Conservation (phyloP, 768 basidiomycete species). For the Boletus vinaceobasis region DNA sequence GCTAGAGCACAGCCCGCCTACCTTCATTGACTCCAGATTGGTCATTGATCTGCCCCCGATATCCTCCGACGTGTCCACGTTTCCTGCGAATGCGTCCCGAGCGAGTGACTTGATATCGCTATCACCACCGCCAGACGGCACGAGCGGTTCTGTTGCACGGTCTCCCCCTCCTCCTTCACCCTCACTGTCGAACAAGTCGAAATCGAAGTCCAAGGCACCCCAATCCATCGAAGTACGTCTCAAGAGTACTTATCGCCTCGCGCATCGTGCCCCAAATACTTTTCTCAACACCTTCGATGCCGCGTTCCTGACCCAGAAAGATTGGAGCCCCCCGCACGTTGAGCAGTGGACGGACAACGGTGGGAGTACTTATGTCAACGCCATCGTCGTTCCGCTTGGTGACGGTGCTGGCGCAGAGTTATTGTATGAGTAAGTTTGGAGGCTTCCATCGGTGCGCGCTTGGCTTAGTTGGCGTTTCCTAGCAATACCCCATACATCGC, state of each 20-base stretch:
- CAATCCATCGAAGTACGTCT: constrained; percentile 32
- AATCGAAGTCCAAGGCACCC: constrained; percentile 4
- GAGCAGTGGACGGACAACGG: constrained; percentile 12
- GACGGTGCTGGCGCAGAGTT: constrained; percentile 41
- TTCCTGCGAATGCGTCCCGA: neutral
- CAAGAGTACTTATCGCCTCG: constrained; percentile 14
- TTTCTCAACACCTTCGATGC: constrained; percentile 1
- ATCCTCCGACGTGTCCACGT: neutral
- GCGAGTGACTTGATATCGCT: constrained; percentile 8
- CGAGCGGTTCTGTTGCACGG: neutral
- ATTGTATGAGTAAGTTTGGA: constrained; percentile 49
- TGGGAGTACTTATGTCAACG: constrained; percentile 8
- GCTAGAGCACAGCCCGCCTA: constrained; percentile 55
- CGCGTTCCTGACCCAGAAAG: constrained; percentile 1
- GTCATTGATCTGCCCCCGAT: constrained; percentile 37
- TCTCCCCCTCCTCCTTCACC: neutral
- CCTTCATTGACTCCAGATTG: constrained; percentile 53
- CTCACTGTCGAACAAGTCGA: neutral
- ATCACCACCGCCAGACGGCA: neutral
- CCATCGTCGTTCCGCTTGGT: constrained; percentile 42
- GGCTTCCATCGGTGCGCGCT: neutral
- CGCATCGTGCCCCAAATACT: constrained; percentile 21
- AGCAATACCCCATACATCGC: constrained; percentile 48
- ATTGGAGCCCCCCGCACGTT: constrained; percentile 7
- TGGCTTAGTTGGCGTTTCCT: neutral